Evolutionary conservation across 2,329 filamentous ascomycete genomes (phyloP).

Genomic region (Orbilia oligospora): DNA sequence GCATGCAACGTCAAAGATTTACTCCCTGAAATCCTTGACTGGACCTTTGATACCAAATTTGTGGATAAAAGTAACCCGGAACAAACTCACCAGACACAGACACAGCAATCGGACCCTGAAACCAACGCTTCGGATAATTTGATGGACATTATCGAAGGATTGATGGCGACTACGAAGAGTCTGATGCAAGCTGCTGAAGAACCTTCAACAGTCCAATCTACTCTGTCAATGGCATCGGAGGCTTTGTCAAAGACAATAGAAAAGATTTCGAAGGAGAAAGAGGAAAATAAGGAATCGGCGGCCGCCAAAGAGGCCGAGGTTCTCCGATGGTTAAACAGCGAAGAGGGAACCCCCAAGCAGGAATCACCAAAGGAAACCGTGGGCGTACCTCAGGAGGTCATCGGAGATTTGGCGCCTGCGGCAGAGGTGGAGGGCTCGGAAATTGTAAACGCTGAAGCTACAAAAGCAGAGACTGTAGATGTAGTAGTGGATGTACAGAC

Average conservation of each 20-base stretch:
- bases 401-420: neutral
- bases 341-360: neutral
- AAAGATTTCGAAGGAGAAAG: constrained; percentile 15
- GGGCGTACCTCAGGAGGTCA: neutral
- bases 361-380: neutral
- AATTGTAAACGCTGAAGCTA: neutral
- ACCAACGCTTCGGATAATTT: constrained; percentile 15
- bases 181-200: constrained; percentile 32
- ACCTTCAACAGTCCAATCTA: constrained; percentile 4
- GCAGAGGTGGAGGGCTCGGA: neutral
- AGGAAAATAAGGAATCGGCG: neutral
- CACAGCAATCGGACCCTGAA: neutral
- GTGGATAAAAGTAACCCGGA: neutral
- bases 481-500: neutral
- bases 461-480: neutral
- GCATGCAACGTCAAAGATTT: constrained; percentile 47
- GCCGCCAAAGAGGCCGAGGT: neutral
- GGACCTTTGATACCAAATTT: constrained; percentile 42
- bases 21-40: constrained; percentile 43
- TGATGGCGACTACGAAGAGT: constrained; percentile 37
- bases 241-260: constrained; percentile 9
- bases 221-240: neutral
- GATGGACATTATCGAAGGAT: constrained; percentile 24
- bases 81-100: too few relatives aligned
- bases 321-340: constrained; percentile 18